Evolutionary conservation across 2,329 filamentous ascomycete genomes (phyloP), one percentile per base, ranked within the genome.

Genomic region (Magnaporthales sp.): DNA sequence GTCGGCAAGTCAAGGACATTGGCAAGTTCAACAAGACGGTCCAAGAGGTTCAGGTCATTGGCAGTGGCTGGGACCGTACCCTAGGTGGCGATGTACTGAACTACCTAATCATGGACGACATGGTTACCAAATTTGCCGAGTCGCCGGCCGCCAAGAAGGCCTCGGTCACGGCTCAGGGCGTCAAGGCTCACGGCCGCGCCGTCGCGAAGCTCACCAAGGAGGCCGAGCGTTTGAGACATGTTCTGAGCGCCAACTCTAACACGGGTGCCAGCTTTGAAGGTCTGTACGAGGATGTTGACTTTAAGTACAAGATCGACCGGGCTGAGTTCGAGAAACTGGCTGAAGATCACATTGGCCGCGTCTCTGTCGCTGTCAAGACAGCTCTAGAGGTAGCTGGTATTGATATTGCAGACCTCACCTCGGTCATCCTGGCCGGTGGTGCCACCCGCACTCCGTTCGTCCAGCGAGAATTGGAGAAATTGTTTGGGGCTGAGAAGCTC

Each of bases 1-100:
- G 91, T 75, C 89, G 90, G 72, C 89, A 85, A 1, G 89, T 98
- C 69, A 99, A 98, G 83, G 94, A 97, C 72, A 80, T 94, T 66
- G 93, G 93, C 70, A 93, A 91, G 77, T 94, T 87, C 81, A 98
- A 97, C 83, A 98, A 98, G 86, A 97, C 93, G 1, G 81, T 99
- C 32, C 95, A 98, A 75, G 95, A 99, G 76, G 90, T 98, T n/a
- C 87, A 92, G 69, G 91, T 96, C 51, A 73, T 97, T 61, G 93
- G 94, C 67, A 86, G 86, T 71, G 92, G 92, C 68, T 99, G 92
- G 91, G 95, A 99, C 74, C 87, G 87, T 73, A 91, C 90, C 3
- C 88, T 99, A 22, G 95, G 95, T 68, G 95, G 95, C 66, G 94
- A 99, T 75, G 83, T 89, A 38, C 83, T 99, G 69, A 99, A 97